phyloP scores from a whole-genome alignment of 495 filamentous ascomycete genomes.

The Cudoniella acicularis region DNA sequence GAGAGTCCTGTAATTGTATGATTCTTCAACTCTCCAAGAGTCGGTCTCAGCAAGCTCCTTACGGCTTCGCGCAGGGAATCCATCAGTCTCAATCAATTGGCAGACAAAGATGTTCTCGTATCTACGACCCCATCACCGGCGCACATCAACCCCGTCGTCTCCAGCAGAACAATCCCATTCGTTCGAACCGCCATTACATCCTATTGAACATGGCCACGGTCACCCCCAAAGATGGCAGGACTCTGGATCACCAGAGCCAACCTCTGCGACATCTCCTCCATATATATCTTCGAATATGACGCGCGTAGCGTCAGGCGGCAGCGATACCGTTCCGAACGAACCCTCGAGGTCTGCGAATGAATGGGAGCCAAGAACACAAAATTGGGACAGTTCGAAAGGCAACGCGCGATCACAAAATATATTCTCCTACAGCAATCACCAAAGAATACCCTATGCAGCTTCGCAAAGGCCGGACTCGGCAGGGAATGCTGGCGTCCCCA shows the following conservation, averaged over 20 bases:
- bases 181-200: conserved; percentile 38
- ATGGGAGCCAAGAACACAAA: conserved; percentile 12
- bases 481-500: conserved; percentile 17
- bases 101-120: conserved; percentile 52
- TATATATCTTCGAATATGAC: conserved; percentile 40
- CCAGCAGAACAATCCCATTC: conserved; percentile 37
- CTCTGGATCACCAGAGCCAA: conserved; percentile 4
- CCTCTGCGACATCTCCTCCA: conserved; percentile 27
- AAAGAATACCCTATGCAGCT: conserved; percentile 13
- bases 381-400: conserved; percentile 16
- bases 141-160: conserved; percentile 48
- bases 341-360: conserved; percentile 7
- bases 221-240: conserved; percentile 22
- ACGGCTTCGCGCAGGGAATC: too few relatives aligned
- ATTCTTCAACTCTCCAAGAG: neutral
- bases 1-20: neutral
- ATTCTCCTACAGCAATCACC: conserved; percentile 12
- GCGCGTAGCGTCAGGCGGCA: conserved; percentile 39
- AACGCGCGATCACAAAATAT: conserved; percentile 9
- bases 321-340: conserved; percentile 1
- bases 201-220: conserved; percentile 17
- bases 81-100: too few relatives aligned
- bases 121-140: conserved; percentile 47
- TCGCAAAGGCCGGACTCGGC: conserved; percentile 21
- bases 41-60: too few relatives aligned